A percentile compares a stretch with the other conserved stretches of the same genome.
Conservation (phyloP, 2,329 filamentous ascomycete genomes). For the Bipolaris gigantea region DNA sequence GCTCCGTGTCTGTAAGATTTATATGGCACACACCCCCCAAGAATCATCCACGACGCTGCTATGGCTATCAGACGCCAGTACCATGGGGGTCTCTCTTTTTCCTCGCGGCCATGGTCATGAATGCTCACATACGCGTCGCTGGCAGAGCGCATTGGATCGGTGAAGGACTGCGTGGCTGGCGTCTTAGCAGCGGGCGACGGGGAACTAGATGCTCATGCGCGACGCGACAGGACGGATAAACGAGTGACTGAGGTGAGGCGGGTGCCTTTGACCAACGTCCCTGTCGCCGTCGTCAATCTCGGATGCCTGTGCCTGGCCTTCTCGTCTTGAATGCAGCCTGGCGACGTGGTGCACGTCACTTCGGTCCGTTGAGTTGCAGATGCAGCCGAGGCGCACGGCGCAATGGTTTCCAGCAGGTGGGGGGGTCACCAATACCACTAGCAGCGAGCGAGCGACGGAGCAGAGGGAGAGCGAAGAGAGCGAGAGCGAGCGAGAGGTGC, state of each 20-base stretch:
- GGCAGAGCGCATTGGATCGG: slow-evolving; percentile 35
- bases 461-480: not conserved
- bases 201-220: not conserved
- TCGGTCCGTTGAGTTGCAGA: slow-evolving; percentile 15
- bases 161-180: slow-evolving; percentile 21
- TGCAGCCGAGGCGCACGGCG: slow-evolving; percentile 15
- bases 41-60: slow-evolving; percentile 51
- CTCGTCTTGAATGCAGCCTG: slow-evolving; percentile 25
- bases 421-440: slow-evolving; percentile 5
- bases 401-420: slow-evolving; percentile 7
- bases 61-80: slow-evolving; percentile 53
- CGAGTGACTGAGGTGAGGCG: slow-evolving; percentile 15
- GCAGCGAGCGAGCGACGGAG: slow-evolving; percentile 9
- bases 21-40: slow-evolving; percentile 50
- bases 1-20: not conserved
- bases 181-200: slow-evolving; percentile 10
- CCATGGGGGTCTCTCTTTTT: slow-evolving; percentile 43
- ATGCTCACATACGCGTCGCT: slow-evolving; percentile 39
- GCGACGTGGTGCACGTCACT: slow-evolving; percentile 25
- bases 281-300: not conserved
- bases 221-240: slow-evolving; percentile 10
- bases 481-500: not conserved
- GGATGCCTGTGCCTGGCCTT: not conserved
- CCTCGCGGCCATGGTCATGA: slow-evolving; percentile 22
- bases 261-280: slow-evolving; percentile 8